Base-by-base conservation (phyloP, 305 asterid species). In the Solanum hybrid region DNA sequence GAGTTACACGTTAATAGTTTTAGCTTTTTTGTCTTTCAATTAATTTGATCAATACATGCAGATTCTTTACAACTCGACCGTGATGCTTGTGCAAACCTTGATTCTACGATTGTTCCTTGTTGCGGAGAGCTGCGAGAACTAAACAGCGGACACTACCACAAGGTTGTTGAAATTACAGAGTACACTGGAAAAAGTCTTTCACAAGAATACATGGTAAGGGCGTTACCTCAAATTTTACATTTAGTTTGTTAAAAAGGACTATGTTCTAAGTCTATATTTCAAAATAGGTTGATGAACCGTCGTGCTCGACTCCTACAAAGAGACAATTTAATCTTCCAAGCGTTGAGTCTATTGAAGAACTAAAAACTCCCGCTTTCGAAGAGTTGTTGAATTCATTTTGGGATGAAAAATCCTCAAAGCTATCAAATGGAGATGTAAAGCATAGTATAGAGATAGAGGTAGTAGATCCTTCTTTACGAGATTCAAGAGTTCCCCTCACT, bases 51-150 rank as follows among this genome's bases (percentile, higher is more conserved):
- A 79, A 89, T 61, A 26, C 10, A 14, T 93, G 91, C 94, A 98
- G 99, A 95, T 93, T 94, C 99, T 26, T 92, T 98, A 87, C 97
- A 95, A 95, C 99, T 98, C 91, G 99, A 98, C 90, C 97, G 91
- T 26, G 98, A 96, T 90, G 99, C 99, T 61, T 94, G 96, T 39
- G 90, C 90, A 33, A 96, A 98, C 92, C 95, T 98, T 14, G 99
- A 95, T 92, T 95, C 99, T 77, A 92, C 95, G 94, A 94, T 96
- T 65, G 93, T 94, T 91, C 99, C 99, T 92, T 98, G 98, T 80
- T 93, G 96, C 72, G 99, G 95, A 82, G 98, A 97, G 80, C 89
- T 98, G 92, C 93, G 96, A 91, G 97, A 97, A 91, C 89, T 98
- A 92, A 98, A 96, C 87, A 89, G 96, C 11, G 97, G 95, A 26